phyloP scores from a whole-genome alignment of 805 yeast species.

The Blastobotrys parvus region DNA sequence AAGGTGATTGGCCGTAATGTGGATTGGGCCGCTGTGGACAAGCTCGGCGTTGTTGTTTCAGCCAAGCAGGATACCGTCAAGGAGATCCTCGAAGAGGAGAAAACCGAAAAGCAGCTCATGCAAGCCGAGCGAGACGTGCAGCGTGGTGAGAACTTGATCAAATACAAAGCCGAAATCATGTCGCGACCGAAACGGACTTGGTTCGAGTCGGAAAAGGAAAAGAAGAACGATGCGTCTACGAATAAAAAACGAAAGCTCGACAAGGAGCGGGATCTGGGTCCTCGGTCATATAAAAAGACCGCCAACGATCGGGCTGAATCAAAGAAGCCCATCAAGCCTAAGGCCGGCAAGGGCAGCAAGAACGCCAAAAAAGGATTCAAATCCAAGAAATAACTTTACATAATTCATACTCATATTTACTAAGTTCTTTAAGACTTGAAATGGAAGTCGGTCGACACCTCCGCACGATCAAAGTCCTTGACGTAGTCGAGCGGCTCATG shows the following conservation, averaged over 20 bases:
- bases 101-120: conserved; percentile 75
- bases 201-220: conserved; percentile 66
- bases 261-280: conserved; percentile 51
- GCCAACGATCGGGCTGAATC: conserved; percentile 54
- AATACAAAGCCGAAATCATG: conserved; percentile 71
- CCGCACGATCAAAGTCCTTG: conserved; percentile 1
- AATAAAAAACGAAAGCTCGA: conserved; percentile 56
- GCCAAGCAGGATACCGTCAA: conserved; percentile 52
- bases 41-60: conserved; percentile 51
- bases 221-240: conserved; percentile 31
- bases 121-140: conserved; percentile 86
- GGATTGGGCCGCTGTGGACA: conserved; percentile 82
- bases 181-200: conserved; percentile 94
- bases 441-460: conserved; percentile 15
- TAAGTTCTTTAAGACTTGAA: too few species aligned
- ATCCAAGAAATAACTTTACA: background rate
- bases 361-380: conserved; percentile 16
- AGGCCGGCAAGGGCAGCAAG: conserved; percentile 22
- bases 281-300: conserved; percentile 72
- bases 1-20: conserved; percentile 70
- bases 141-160: conserved; percentile 77
- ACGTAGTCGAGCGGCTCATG: background rate
- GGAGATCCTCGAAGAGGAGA: conserved; percentile 81
- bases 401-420: background rate
- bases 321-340: conserved; percentile 26